Conservation (phyloP, 2,329 filamentous ascomycete genomes). For the Fusarium sp. region DNA sequence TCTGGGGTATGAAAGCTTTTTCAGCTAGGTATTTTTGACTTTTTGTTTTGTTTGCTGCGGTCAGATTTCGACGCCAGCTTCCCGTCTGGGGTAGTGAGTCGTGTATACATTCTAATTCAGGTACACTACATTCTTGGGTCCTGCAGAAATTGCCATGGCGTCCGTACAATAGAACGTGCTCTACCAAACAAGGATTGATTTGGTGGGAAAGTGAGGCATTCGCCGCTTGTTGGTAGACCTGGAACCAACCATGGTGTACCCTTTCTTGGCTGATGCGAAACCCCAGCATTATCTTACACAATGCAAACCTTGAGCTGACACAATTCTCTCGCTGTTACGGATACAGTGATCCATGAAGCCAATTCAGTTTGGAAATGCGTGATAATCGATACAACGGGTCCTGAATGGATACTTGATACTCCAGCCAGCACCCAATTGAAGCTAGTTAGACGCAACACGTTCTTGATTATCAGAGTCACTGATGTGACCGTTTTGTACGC, state of each 20-base stretch:
- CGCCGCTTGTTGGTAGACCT: slow-evolving; percentile 10
- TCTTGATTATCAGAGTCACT: slow-evolving; percentile 24
- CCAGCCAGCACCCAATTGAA: slow-evolving; percentile 20
- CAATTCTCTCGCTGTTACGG: slow-evolving; percentile 12
- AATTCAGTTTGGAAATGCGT: slow-evolving; percentile 26
- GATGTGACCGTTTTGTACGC: slow-evolving; percentile 12
- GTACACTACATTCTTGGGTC: slow-evolving; percentile 4
- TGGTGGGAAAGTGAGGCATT: slow-evolving; percentile 16
- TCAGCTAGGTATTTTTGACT: slow-evolving; percentile 26
- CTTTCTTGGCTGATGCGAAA: slow-evolving; percentile 37
- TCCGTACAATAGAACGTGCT: neutral
- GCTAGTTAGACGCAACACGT: slow-evolving; percentile 14
- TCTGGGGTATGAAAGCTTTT: slow-evolving; percentile 24
- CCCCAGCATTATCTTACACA: slow-evolving; percentile 41
- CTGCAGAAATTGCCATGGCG: slow-evolving; percentile 23
- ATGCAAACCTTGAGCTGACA: slow-evolving; percentile 40
- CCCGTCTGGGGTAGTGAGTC: slow-evolving; percentile 41
- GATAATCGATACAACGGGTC: slow-evolving; percentile 22
- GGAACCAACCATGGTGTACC: slow-evolving; percentile 27
- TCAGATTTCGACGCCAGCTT: slow-evolving; percentile 25
- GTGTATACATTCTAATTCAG: slow-evolving; percentile 29
- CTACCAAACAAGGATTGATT: slow-evolving; percentile 15
- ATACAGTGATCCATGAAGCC: slow-evolving; percentile 17
- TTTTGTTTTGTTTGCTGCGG: slow-evolving; percentile 9
- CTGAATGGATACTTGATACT: slow-evolving; percentile 9